phyloP scores from a whole-genome alignment of 345 rosid genomes.

The Murraya paniculata region DNA sequence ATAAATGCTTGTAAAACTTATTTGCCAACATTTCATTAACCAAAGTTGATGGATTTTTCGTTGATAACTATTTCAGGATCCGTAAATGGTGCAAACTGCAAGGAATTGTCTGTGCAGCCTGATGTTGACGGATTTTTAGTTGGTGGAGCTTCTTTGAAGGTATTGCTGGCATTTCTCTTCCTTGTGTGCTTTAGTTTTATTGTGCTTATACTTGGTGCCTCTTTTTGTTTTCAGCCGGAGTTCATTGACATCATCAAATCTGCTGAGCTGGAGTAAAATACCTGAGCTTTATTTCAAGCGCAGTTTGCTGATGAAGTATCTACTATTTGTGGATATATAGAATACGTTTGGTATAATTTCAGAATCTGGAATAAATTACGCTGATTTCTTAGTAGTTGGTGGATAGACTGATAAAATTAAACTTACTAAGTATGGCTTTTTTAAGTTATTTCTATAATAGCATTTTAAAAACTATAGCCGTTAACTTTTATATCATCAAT shows the following conservation, averaged over 20 bases:
- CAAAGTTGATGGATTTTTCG: no score
- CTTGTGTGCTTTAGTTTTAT: no score
- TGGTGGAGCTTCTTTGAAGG: constrained; percentile 91
- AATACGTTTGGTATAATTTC: neutral
- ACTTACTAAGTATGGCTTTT: no score
- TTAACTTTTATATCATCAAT: no score
- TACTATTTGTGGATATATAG: neutral
- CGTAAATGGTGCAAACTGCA: constrained; percentile 78
- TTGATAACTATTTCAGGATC: constrained; percentile 46
- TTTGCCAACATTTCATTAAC: neutral
- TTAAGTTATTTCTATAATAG: no score
- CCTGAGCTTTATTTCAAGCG: constrained; percentile 12
- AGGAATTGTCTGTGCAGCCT: constrained; percentile 67
- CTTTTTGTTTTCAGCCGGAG: constrained; percentile 40
- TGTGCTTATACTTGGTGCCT: neutral
- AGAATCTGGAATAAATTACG: constrained; percentile 22
- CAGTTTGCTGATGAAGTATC: neutral
- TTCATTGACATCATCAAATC: constrained; percentile 62
- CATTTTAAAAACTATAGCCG: no score
- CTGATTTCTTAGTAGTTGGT: no score
- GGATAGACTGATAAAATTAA: no score
- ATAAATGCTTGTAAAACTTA: neutral
- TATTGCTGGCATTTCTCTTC: constrained; percentile 11
- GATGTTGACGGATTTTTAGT: constrained; percentile 92
- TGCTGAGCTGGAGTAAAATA: constrained; percentile 46